Evolutionary conservation across 495 filamentous ascomycete species (phyloP), one percentile per base, ranked within the genome.

Genomic region (Polyplosphaeria fusca): DNA sequence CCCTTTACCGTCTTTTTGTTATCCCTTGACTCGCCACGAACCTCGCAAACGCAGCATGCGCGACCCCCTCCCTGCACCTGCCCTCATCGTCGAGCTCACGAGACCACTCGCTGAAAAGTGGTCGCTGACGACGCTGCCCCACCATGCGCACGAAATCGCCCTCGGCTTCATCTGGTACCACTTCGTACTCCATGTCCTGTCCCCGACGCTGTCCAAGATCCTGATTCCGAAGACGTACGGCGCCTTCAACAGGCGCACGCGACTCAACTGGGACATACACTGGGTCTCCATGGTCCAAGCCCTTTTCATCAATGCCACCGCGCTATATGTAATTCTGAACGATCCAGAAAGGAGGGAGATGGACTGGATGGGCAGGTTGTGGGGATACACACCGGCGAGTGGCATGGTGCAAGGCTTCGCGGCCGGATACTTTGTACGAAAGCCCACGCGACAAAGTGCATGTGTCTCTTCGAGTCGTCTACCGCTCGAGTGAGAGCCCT

Each of bases 261-360:
- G 27, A 20, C 35, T 64, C 18, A 60, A 60, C 44, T 64, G 61
- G 61, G 50, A 64, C 40, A 55, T 60, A 14, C 61, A 60, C 49
- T 58, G 60, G 56, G 50, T 53, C 4, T 55, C 55, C 16, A 52
- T 60, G 44, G 32, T 64, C n/a, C 55, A 64, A 25, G 43, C 55
- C 20, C 22, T 56, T 2, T 49, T 60, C 38, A 55, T 64, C 5
- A 54, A 50, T 20, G 30, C 19, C 32, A 44, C 51, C 9, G 61
- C 56, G 1, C 18, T 64, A 19, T 64, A 50, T 14, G 56, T 60
- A 7, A 64, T 64, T 23, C 40, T 46, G 5, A 50, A 13, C 5
- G 61, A 64, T 24, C 1, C 11, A 13, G 16, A 64, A 26, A 22
- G 61, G 20, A 37, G 43, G 26, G 42, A 41, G 24, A 55, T 50